phyloP scores from a whole-genome alignment of 2,329 filamentous ascomycete genomes.

The Dactylellina cionopaga region DNA sequence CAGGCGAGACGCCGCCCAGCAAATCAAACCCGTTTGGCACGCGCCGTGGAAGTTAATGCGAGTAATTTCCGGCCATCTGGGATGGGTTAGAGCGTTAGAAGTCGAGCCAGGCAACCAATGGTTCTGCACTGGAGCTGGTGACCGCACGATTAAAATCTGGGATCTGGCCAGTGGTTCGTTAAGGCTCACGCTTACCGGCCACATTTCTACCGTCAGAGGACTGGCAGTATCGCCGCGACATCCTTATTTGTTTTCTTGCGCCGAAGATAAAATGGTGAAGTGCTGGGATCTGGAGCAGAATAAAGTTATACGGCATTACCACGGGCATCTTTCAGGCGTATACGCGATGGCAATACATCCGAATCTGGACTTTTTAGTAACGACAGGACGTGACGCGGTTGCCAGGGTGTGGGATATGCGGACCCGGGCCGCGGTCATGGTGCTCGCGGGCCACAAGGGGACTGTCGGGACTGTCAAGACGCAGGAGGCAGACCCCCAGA shows the following conservation, averaged over 20 bases:
- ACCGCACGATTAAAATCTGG: conserved; percentile 99
- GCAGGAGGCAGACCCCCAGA: conserved; percentile 94
- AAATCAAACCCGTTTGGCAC: conserved; percentile 91
- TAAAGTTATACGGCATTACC: conserved; percentile 97
- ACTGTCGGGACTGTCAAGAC: conserved; percentile 90
- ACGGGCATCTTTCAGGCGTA: conserved; percentile 94
- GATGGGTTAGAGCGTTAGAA: conserved; percentile 89
- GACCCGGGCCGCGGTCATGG: conserved; percentile 93
- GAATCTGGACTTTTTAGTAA: conserved; percentile 92
- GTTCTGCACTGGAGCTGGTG: conserved; percentile 95
- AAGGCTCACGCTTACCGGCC: conserved; percentile 86
- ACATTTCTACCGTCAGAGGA: conserved; percentile 92
- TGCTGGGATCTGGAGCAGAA: conserved; percentile 99
- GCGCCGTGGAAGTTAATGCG: conserved; percentile 98
- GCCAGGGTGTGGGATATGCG: conserved; percentile 99
- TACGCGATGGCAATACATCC: conserved; percentile 94
- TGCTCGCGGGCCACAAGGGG: conserved; percentile 86
- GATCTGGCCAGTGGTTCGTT: conserved; percentile 89
- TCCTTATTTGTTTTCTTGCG: conserved; percentile 96
- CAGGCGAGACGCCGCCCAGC: conserved; percentile 64
- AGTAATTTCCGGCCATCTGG: conserved; percentile 94
- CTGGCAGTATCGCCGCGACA: conserved; percentile 91
- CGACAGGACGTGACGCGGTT: conserved; percentile 91
- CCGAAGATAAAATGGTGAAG: conserved; percentile 99
- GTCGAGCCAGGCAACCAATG: conserved; percentile 97